Base-by-base conservation (phyloP, 2,329 filamentous ascomycete species). In the Xylariaceae sp. region DNA sequence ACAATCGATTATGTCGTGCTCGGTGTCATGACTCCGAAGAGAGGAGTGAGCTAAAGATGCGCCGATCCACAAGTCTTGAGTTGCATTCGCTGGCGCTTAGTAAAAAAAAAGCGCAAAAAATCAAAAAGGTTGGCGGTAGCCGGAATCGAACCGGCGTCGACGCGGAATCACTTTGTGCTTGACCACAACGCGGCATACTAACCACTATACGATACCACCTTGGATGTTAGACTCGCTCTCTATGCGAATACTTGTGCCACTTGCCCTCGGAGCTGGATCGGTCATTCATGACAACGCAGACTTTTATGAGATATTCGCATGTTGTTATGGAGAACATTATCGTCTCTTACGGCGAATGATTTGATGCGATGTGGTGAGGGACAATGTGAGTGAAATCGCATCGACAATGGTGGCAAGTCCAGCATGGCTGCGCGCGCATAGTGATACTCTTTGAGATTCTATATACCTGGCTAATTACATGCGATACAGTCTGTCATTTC, bases 121-220 rank as follows among this genome's bases (percentile, higher is more conserved):
- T n/a, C 13, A 6, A n/a, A 45, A n/a, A 15, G 9, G n/a, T 53
- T 53, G 51, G 53, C 35, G 53, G 45, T 51, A 51, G 49, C 49
- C 49, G 49, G 49, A 51, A 51, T 51, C 49, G 49, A 51, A 51
- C 49, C 49, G 49, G 49, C 49, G 49, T 51, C 49, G 49, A 51
- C 49, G 49, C 49, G 49, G 49, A 15, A n/a, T 17, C 34, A n/a
- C n/a, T 35, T 50, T 51, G 49, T 51, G 23, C 49, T n/a, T 34
- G 49, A 51, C 49, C 49, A 51, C 49, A 51, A 51, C 49, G 49
- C 49, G 49, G 49, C 49, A 51, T 51, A 51, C 49, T 51, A 45
- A 48, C 23, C 45, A 45, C 34, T 44, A 47, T 55, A 35, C 42
- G 42, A 45, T 55, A 55, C 45, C 45, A 55, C 53, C 23, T 15